Base-by-base conservation (phyloP, 331 rosid species). In the Dryas integrifolia region DNA sequence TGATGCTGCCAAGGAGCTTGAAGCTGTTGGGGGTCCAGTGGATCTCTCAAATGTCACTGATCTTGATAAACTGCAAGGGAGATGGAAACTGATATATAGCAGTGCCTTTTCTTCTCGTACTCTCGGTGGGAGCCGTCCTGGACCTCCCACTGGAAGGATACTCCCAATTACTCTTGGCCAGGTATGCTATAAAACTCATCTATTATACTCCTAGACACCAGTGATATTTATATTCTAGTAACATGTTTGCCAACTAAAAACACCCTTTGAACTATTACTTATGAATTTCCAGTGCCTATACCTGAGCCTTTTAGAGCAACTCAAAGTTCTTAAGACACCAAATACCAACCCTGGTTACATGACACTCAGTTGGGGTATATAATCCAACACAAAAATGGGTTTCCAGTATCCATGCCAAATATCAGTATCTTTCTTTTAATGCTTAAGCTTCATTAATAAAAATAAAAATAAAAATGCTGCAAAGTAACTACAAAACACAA, bases 51-150 rank as follows among this genome's bases (percentile, higher is more conserved):
- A 30, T 30, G 35, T 30, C 35, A 67, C 2, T 18, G 87, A 82
- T 78, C 73, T 91, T 47, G 97, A 88, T 65, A 88, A 80, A 76
- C 80, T 94, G 83, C 98, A 94, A 81, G 98, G 98, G 48, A 88
- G 89, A 86, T 94, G 98, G 97, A 94, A 86, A 82, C 77, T 94
- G 59, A 83, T 91, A 68, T 91, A 91, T 72, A 94, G 97, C 86
- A 94, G 98, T 61, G 96, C 96, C 35, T 94, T 89, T 81, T 91
- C 98, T 2, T 84, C 97, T 62, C 92, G 90, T 3, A 89, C 98
- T 15, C 83, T 89, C 0, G 98, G 97, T 14, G 97, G 98, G 46
- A 89, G 96, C 78, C 97, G 98, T 46, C 98, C 98, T 61, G 97
- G 97, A 59, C 98, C 90, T 81, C 97, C 97, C 81, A 81, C 74